Conservation (phyloP, 139 green algal species). For the Auxenochlorella pyrenoidosa region DNA sequence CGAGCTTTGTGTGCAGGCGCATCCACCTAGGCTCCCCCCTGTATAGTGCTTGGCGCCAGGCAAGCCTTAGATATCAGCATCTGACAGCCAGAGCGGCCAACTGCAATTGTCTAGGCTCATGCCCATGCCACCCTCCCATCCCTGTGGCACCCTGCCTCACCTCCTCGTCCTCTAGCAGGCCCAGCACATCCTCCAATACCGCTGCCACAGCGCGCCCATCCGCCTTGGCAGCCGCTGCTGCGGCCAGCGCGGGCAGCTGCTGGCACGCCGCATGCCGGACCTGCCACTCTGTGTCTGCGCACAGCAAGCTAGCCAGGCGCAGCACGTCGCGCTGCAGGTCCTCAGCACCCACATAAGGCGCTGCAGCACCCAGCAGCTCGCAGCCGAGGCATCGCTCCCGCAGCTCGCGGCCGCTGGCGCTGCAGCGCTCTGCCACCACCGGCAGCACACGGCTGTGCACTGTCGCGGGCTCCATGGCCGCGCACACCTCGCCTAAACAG, state of each 20-base stretch:
- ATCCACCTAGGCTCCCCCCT: too few species aligned
- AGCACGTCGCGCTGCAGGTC: slow-evolving; percentile 31
- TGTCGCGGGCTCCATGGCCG: not conserved
- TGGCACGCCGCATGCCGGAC: slow-evolving; percentile 30
- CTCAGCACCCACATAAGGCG: not conserved
- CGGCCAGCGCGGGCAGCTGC: slow-evolving; percentile 23
- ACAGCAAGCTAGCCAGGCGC: slow-evolving; percentile 1
- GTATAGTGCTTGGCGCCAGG: too few species aligned
- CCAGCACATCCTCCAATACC: slow-evolving; percentile 6
- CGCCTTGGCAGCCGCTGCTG: slow-evolving; percentile 18
- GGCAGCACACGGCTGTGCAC: slow-evolving; percentile 20
- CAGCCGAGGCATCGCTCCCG: slow-evolving; percentile 23
- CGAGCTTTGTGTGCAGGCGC: too few species aligned
- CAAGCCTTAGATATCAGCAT: too few species aligned
- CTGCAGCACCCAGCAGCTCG: slow-evolving; percentile 21
- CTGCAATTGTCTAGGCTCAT: too few species aligned
- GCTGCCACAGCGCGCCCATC: not conserved
- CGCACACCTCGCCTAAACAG: slow-evolving; percentile 5
- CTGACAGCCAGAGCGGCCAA: too few species aligned
- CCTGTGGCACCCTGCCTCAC: not conserved
- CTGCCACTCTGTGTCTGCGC: slow-evolving; percentile 33
- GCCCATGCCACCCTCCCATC: not conserved
- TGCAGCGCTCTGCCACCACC: not conserved
- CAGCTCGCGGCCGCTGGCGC: not conserved
- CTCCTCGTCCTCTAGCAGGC: slow-evolving; percentile 11